These are phyloP conservation scores for Fulvia fulva DNA, from an alignment of 2,329 filamentous ascomycete species.

Conservation along the genomic window DNA sequence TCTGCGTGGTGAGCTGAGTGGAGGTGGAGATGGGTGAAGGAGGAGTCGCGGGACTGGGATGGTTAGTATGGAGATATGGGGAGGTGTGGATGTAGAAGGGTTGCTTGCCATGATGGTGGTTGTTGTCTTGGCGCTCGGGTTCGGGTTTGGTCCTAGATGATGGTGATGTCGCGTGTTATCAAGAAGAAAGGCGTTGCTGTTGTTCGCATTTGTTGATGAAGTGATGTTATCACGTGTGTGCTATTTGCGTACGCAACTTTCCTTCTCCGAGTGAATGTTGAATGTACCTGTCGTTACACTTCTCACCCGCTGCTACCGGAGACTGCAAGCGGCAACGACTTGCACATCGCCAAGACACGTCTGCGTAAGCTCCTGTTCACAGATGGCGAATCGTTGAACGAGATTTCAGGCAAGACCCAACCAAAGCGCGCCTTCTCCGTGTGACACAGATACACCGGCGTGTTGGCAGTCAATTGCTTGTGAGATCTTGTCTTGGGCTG, in stretches of 20 bases:
- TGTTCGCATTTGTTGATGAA: not conserved
- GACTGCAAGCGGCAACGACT: not conserved
- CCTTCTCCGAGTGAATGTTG: not conserved
- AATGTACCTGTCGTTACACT: not conserved
- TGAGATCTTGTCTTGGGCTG: not conserved
- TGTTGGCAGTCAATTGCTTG: not conserved
- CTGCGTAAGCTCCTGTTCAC: not conserved
- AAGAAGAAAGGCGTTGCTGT: not conserved
- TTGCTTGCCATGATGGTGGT: slow-evolving; percentile 12
- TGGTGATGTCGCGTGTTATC: not conserved
- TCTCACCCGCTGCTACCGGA: not conserved
- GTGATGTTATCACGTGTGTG: not conserved
- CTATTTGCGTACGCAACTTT: not conserved
- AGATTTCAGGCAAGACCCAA: not conserved
- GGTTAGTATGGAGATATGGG: slow-evolving; percentile 2
- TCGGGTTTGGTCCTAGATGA: not conserved
- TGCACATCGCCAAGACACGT: not conserved
- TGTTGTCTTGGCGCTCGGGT: not conserved
- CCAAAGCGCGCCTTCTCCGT: not conserved
- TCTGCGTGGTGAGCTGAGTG: slow-evolving; percentile 68
- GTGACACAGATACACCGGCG: not conserved
- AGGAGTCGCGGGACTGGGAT: slow-evolving; percentile 63
- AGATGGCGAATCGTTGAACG: not conserved
- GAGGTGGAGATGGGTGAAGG: slow-evolving; percentile 73
- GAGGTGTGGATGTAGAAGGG: not conserved